A percentile compares a stretch with the other conserved stretches of the same genome.
phyloP scores from a whole-genome alignment of 805 yeast genomes.

The Zygosaccharomyces kombuchaensis region DNA sequence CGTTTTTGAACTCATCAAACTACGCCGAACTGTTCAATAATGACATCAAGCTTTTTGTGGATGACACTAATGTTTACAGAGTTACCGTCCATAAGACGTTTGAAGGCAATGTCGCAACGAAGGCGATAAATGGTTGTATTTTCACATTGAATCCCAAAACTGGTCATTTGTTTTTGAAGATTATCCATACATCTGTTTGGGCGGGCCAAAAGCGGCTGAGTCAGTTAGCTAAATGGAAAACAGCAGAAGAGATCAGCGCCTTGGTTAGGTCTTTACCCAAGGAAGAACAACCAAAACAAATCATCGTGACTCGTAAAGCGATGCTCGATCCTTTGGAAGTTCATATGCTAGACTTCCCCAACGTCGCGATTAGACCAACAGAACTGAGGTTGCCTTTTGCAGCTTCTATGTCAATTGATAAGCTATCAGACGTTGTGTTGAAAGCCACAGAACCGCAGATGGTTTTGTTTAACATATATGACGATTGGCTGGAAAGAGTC shows the following conservation, averaged over 20 bases:
- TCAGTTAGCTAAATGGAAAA: constrained; percentile 94
- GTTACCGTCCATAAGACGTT: constrained; percentile 86
- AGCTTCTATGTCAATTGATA: constrained; percentile 76
- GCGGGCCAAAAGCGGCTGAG: constrained; percentile 93
- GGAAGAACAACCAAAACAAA: constrained; percentile 92
- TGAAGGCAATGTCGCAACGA: constrained; percentile 89
- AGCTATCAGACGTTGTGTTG: constrained; percentile 69
- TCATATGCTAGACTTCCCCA: constrained; percentile 95
- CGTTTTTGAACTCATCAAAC: constrained; percentile 81
- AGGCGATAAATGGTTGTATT: constrained; percentile 89
- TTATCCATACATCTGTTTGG: constrained; percentile 93
- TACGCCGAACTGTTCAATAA: constrained; percentile 85
- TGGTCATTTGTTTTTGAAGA: constrained; percentile 83
- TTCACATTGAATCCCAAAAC: constrained; percentile 85
- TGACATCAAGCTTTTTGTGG: constrained; percentile 81
- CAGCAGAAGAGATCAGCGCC: constrained; percentile 96
- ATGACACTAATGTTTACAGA: constrained; percentile 91
- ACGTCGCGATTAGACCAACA: constrained; percentile 81
- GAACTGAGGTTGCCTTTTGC: constrained; percentile 88
- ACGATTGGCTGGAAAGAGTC: constrained; percentile 83
- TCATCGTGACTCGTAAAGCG: constrained; percentile 85
- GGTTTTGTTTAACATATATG: constrained; percentile 86
- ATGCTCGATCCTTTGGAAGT: constrained; percentile 93
- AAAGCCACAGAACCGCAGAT: constrained; percentile 90
- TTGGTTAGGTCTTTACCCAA: constrained; percentile 80